Evolutionary conservation across 805 yeast species (phyloP).

Genomic region (Torulaspora microellipsoides): DNA sequence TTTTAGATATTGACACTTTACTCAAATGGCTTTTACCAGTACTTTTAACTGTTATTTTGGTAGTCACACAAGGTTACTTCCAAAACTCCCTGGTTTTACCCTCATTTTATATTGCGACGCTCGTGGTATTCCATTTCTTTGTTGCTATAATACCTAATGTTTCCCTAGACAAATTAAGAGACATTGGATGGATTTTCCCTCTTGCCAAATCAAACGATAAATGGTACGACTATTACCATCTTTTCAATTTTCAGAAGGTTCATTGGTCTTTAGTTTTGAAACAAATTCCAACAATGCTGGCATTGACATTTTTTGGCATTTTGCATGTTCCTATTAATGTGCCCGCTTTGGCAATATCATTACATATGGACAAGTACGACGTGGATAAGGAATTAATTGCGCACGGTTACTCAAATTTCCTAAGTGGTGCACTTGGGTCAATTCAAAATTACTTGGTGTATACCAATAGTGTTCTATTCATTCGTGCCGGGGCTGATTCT

Average conservation of each 20-base stretch:
- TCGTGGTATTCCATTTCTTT: slow-evolving; percentile 62
- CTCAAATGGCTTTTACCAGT: slow-evolving; percentile 72
- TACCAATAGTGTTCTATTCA: slow-evolving; percentile 86
- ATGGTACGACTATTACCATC: slow-evolving; percentile 84
- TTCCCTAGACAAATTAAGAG: slow-evolving; percentile 57
- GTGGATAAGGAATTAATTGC: slow-evolving; percentile 92
- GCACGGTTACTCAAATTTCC: slow-evolving; percentile 84
- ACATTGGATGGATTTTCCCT: slow-evolving; percentile 79
- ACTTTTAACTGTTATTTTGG: slow-evolving; percentile 52
- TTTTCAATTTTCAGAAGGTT: slow-evolving; percentile 67
- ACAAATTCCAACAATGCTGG: slow-evolving; percentile 90
- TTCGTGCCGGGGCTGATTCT: slow-evolving; percentile 91
- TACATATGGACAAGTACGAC: slow-evolving; percentile 75
- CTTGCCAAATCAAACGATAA: slow-evolving; percentile 53
- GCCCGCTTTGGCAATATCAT: slow-evolving; percentile 91
- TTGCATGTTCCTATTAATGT: slow-evolving; percentile 96
- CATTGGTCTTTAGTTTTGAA: slow-evolving; percentile 64
- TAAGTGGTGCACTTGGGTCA: slow-evolving; percentile 81
- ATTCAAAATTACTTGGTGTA: slow-evolving; percentile 94
- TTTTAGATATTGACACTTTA: slow-evolving; percentile 38
- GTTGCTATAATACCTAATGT: slow-evolving; percentile 63
- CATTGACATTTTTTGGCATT: slow-evolving; percentile 91
- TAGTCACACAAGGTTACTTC: slow-evolving; percentile 55
- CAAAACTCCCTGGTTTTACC: slow-evolving; percentile 78
- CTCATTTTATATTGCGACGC: slow-evolving; percentile 66